Conservation (phyloP, 2,329 filamentous ascomycete genomes). For the Phialophora macrospora region DNA sequence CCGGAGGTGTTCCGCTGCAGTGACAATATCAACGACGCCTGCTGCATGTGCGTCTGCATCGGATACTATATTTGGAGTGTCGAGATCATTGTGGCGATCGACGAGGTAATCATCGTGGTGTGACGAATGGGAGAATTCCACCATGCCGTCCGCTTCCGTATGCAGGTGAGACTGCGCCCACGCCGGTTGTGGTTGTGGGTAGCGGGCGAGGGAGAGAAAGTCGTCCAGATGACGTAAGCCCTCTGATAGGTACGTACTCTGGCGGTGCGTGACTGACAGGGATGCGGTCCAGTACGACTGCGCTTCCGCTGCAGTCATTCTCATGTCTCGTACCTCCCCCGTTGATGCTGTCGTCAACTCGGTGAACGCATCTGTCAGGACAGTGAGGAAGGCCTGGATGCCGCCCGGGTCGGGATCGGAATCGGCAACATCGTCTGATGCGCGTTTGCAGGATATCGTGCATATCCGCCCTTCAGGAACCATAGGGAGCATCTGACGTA, state of each 20-base stretch:
- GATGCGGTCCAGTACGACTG: slow-evolving; percentile 70
- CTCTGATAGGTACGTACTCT: slow-evolving; percentile 76
- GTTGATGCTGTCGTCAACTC: slow-evolving; percentile 66
- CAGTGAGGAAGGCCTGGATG: slow-evolving; percentile 70
- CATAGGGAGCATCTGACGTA: slow-evolving; percentile 50
- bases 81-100: slow-evolving; percentile 36
- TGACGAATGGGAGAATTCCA: slow-evolving; percentile 22
- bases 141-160: slow-evolving; percentile 16
- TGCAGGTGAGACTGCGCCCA: slow-evolving; percentile 31
- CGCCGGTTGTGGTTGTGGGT: background rate
- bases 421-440: slow-evolving; percentile 39
- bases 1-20: slow-evolving; percentile 87
- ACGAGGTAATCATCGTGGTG: slow-evolving; percentile 11
- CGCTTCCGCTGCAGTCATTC: slow-evolving; percentile 46
- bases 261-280: slow-evolving; percentile 86
- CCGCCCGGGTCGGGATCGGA: slow-evolving; percentile 56
- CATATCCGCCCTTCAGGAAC: slow-evolving; percentile 57
- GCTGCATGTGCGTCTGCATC: slow-evolving; percentile 4
- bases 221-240: slow-evolving; percentile 73
- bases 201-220: slow-evolving; percentile 72
- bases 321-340: slow-evolving; percentile 36
- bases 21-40: slow-evolving; percentile 72
- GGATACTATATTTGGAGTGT: slow-evolving; percentile 20
- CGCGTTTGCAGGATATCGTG: slow-evolving; percentile 74
- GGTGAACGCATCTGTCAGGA: slow-evolving; percentile 70